A percentile compares a stretch with the other conserved stretches of the same genome.
phyloP scores from a whole-genome alignment of 768 basidiomycete species.

The Mycena indigotica region DNA sequence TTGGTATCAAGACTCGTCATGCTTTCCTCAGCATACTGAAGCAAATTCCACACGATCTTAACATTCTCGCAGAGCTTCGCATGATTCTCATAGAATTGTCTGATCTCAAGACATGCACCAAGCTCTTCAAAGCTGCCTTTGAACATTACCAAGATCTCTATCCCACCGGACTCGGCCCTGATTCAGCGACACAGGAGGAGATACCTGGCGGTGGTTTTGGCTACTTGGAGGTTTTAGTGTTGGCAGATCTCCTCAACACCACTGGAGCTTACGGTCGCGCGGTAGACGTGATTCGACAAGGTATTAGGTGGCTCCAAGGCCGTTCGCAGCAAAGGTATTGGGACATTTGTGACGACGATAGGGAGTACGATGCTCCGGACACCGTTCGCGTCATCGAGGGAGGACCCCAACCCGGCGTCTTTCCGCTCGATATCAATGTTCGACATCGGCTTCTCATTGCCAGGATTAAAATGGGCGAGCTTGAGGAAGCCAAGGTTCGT shows the following conservation, averaged over 20 bases:
- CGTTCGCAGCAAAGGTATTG: slow-evolving; percentile 73
- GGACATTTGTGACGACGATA: slow-evolving; percentile 83
- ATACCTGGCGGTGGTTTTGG: slow-evolving; percentile 58
- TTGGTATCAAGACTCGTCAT: slow-evolving; percentile 50
- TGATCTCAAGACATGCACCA: slow-evolving; percentile 65
- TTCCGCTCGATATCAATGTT: slow-evolving; percentile 74
- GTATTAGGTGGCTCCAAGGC: slow-evolving; percentile 90
- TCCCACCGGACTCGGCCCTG: slow-evolving; percentile 45
- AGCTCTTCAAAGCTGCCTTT: slow-evolving; percentile 75
- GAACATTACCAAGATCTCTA: slow-evolving; percentile 60
- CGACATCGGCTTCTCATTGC: slow-evolving; percentile 83
- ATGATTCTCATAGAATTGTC: slow-evolving; percentile 75
- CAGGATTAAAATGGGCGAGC: slow-evolving; percentile 77
- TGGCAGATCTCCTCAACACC: slow-evolving; percentile 83
- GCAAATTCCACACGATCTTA: slow-evolving; percentile 76
- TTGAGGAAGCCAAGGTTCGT: slow-evolving; percentile 80
- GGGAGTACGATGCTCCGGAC: slow-evolving; percentile 74
- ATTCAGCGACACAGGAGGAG: slow-evolving; percentile 29
- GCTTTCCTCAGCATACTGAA: slow-evolving; percentile 74
- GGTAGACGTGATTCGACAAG: slow-evolving; percentile 68
- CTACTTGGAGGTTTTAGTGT: slow-evolving; percentile 72
- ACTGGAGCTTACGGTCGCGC: slow-evolving; percentile 68
- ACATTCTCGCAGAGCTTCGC: slow-evolving; percentile 77
- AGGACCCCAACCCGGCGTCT: slow-evolving; percentile 58
- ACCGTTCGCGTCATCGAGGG: slow-evolving; percentile 36